These are phyloP conservation scores for Amoebophrya sp. DNA, from an alignment of 169 alveolate species.

Conservation along the genomic window DNA sequence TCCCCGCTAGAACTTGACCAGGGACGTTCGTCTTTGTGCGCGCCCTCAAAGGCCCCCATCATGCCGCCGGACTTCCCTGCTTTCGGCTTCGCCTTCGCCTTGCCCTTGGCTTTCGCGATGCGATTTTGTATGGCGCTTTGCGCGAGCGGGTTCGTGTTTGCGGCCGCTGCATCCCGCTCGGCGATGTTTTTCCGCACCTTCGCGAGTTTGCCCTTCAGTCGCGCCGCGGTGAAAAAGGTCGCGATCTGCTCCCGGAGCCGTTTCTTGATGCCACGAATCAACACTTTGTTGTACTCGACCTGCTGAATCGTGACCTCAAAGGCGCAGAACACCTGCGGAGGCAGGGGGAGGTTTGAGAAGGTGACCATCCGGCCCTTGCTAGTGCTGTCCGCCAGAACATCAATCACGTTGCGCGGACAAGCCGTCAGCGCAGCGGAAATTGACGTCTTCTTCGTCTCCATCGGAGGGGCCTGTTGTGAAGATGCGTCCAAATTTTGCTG, in stretches of 20 bases:
- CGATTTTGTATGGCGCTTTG: too few relatives aligned
- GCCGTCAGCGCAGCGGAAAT: background rate
- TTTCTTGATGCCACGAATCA: background rate
- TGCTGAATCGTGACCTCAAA: background rate
- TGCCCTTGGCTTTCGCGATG: too few relatives aligned
- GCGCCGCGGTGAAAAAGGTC: background rate
- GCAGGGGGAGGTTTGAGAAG: background rate
- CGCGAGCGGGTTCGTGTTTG: too few relatives aligned
- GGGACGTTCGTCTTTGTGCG: too few relatives aligned
- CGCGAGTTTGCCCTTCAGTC: background rate
- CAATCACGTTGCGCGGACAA: conserved; percentile 4
- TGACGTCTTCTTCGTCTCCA: too few relatives aligned
- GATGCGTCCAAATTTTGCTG: too few relatives aligned
- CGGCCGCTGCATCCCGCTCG: too few relatives aligned
- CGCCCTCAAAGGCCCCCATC: too few relatives aligned
- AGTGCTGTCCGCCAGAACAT: background rate
- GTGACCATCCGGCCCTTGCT: background rate
- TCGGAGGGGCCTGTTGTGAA: too few relatives aligned
- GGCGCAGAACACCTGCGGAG: background rate
- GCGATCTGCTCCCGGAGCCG: background rate
- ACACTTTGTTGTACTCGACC: background rate
- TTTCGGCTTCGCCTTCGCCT: too few relatives aligned
- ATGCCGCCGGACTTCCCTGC: too few relatives aligned
- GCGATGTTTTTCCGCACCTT: background rate
- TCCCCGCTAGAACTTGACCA: too few relatives aligned